Evolutionary conservation across 1,284 basidiomycete genomes (phyloP).

Genomic region (Tausonia pullulans): DNA sequence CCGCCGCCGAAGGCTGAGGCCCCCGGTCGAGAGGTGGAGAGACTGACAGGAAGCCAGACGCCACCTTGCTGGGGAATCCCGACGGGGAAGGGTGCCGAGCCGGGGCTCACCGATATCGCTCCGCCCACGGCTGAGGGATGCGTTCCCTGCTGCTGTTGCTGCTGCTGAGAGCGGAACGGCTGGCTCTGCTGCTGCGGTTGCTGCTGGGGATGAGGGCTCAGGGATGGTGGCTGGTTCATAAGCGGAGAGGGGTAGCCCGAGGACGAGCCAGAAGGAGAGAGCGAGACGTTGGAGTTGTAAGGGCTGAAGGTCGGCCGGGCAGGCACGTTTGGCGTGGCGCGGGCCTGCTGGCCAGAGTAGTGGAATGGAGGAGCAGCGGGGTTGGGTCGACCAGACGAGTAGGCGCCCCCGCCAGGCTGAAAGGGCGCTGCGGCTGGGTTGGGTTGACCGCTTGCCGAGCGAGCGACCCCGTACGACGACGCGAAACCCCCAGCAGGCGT

Average conservation of each 20-base stretch:
- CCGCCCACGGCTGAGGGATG: background rate
- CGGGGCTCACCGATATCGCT: background rate
- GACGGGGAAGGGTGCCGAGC: background rate
- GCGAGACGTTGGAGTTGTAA: no score
- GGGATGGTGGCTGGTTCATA: background rate
- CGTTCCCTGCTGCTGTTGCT: background rate
- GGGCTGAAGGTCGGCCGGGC: no score
- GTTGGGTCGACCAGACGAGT: no score
- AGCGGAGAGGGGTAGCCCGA: background rate
- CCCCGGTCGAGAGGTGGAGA: background rate
- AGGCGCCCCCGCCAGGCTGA: no score
- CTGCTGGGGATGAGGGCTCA: background rate
- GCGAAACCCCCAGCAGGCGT: no score
- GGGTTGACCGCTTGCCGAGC: no score
- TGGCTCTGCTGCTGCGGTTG: background rate
- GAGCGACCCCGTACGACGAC: no score
- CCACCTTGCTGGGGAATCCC: background rate
- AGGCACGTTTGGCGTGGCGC: no score
- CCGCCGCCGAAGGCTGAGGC: background rate
- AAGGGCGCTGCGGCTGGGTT: no score
- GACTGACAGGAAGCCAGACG: conserved; percentile 9
- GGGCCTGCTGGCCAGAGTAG: no score
- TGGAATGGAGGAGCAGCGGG: no score
- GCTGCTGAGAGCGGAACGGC: background rate
- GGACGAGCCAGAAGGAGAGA: background rate